These are phyloP conservation scores for Peronosclerospora sorghi DNA, from an alignment of 352 stramenopile species.

Conservation along the genomic window DNA sequence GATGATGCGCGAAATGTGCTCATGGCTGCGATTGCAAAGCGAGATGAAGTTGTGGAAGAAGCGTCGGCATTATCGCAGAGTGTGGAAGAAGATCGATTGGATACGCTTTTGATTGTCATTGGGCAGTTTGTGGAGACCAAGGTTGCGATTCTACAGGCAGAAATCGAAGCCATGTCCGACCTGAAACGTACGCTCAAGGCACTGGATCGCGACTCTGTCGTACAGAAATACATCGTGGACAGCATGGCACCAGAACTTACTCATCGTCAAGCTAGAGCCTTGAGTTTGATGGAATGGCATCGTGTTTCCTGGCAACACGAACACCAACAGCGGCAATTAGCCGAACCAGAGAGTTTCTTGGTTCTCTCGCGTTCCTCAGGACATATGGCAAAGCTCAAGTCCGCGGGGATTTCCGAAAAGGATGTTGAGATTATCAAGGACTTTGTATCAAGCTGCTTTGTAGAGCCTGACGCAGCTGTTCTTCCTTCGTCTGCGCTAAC, in stretches of 20 bases:
- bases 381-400: conserved; percentile 45
- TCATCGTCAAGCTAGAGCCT: conserved; percentile 64
- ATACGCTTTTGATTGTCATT: conserved; percentile 78
- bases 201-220: conserved; percentile 74
- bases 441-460: conserved; percentile 75
- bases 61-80: conserved; percentile 65
- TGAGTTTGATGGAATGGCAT: conserved; percentile 76
- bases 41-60: conserved; percentile 77
- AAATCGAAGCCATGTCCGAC: conserved; percentile 63
- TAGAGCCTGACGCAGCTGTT: conserved; percentile 45
- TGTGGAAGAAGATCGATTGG: conserved; percentile 74
- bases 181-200: conserved; percentile 55
- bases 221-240: conserved; percentile 82
- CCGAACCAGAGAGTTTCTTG: conserved; percentile 44
- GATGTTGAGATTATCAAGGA: conserved; percentile 81
- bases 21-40: conserved; percentile 50
- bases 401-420: conserved; percentile 41
- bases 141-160: conserved; percentile 64
- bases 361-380: conserved; percentile 22
- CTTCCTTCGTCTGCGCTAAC: conserved; percentile 9
- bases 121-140: conserved; percentile 82
- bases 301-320: conserved; percentile 53
- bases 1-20: conserved; percentile 45
- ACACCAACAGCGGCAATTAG: conserved; percentile 19
- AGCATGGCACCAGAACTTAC: conserved; percentile 70